phyloP scores from a whole-genome alignment of 441 rosid genomes.

The Croton setiger region DNA sequence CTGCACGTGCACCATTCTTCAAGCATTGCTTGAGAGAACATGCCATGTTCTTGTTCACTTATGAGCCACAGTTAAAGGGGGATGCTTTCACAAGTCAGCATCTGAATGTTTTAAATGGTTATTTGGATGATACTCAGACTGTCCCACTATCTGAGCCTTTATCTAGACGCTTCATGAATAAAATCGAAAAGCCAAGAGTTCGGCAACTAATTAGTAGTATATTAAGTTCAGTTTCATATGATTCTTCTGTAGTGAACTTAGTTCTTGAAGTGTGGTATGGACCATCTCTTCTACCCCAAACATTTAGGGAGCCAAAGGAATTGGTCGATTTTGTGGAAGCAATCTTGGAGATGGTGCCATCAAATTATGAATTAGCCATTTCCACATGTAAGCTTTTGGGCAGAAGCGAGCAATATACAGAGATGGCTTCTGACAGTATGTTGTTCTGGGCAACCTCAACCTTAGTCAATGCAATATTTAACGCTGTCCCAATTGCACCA shows the following conservation, averaged over 20 bases:
- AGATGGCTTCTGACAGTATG: slow-evolving; percentile 39
- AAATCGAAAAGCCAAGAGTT: slow-evolving; percentile 56
- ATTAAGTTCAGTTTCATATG: slow-evolving; percentile 53
- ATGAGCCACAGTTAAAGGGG: slow-evolving; percentile 31
- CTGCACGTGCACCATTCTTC: slow-evolving; percentile 40
- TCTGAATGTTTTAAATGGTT: slow-evolving; percentile 47
- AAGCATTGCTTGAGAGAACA: slow-evolving; percentile 72
- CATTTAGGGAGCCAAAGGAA: slow-evolving; percentile 46
- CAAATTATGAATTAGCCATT: slow-evolving; percentile 65
- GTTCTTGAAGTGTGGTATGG: slow-evolving; percentile 80
- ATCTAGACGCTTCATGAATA: slow-evolving; percentile 58
- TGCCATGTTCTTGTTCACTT: slow-evolving; percentile 46
- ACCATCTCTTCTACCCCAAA: slow-evolving; percentile 64
- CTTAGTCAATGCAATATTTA: slow-evolving; percentile 53
- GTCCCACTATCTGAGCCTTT: slow-evolving; percentile 45
- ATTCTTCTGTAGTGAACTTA: slow-evolving; percentile 47
- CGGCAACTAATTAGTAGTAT: slow-evolving; percentile 55
- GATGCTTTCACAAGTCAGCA: slow-evolving; percentile 39
- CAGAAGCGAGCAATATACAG: slow-evolving; percentile 21
- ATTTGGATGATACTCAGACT: slow-evolving; percentile 46
- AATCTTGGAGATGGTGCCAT: slow-evolving; percentile 55
- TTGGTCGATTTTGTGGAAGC: slow-evolving; percentile 83
- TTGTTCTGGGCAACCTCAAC: slow-evolving; percentile 70
- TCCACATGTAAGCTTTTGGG: slow-evolving; percentile 54
- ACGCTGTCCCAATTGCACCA: slow-evolving; percentile 75